phyloP scores from a whole-genome alignment of 805 yeast genomes.

The Torulaspora quercuum region DNA sequence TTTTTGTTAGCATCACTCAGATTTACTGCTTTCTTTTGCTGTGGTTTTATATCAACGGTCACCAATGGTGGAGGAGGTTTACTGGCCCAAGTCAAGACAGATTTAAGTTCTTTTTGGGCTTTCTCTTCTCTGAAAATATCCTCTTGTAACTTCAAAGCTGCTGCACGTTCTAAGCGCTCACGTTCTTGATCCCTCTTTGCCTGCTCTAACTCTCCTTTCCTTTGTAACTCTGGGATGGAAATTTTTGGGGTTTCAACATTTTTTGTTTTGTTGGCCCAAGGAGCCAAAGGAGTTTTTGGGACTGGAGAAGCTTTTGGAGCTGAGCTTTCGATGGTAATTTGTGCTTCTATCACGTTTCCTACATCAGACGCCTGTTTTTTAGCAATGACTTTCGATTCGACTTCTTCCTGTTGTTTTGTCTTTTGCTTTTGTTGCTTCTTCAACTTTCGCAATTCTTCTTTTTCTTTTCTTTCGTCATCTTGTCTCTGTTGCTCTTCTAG shows the following conservation, averaged over 20 bases:
- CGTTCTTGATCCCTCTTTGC: slow-evolving; percentile 18
- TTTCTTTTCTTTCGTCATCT: slow-evolving; percentile 14
- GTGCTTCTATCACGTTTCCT: slow-evolving; percentile 3
- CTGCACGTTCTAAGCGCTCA: slow-evolving; percentile 19
- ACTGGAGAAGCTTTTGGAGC: slow-evolving; percentile 8
- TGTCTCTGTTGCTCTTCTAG: slow-evolving; percentile 19
- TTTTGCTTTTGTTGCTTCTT: slow-evolving; percentile 16
- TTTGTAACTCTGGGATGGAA: slow-evolving; percentile 26
- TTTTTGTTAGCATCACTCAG: slow-evolving; percentile 1
- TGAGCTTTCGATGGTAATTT: slow-evolving; percentile 5
- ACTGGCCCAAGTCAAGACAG: slow-evolving; percentile 34
- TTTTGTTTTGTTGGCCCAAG: slow-evolving; percentile 31
- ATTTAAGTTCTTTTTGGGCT: slow-evolving; percentile 21
- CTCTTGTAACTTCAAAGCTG: slow-evolving; percentile 23
- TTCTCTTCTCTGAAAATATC: slow-evolving; percentile 23
- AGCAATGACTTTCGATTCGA: slow-evolving; percentile 3
- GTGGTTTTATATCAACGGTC: slow-evolving; percentile 22
- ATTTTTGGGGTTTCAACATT: slow-evolving; percentile 19
- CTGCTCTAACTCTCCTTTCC: slow-evolving; percentile 20
- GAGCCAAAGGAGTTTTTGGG: slow-evolving; percentile 25
- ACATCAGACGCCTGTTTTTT: slow-evolving; percentile 1
- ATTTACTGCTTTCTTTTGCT: slow-evolving; percentile 13
- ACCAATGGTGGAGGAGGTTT: slow-evolving; percentile 19
- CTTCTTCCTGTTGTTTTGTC: slow-evolving; percentile 11
- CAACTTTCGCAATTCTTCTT: slow-evolving; percentile 14